Percentiles rank a stretch among this genome's conserved stretches.
Conservation (phyloP, 208 protist genomes). For the Novymonas esmeraldas region DNA sequence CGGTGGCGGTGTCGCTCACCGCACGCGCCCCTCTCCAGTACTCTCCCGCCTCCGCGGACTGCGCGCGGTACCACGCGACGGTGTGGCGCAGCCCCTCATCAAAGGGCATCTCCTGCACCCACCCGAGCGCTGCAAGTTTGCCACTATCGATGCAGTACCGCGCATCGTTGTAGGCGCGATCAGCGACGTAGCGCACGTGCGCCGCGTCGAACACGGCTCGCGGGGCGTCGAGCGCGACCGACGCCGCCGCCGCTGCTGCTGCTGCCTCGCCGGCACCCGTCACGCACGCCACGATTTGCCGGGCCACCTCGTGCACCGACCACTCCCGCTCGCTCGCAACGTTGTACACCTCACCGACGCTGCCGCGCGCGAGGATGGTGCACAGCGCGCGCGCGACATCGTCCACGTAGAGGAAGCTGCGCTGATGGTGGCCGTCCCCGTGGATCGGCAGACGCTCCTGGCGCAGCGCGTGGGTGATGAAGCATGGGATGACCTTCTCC, state of each 20-base stretch:
- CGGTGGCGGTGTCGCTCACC: not conserved
- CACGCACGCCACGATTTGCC: slow-evolving; percentile 31
- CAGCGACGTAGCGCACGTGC: slow-evolving; percentile 41
- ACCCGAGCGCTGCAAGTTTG: slow-evolving; percentile 79
- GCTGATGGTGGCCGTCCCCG: slow-evolving; percentile 44
- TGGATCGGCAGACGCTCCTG: slow-evolving; percentile 66
- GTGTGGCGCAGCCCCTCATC: slow-evolving; percentile 58
- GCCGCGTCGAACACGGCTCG: slow-evolving; percentile 24
- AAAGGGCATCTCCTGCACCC: slow-evolving; percentile 56
- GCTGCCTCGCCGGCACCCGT: slow-evolving; percentile 12
- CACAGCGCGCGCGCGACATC: slow-evolving; percentile 80
- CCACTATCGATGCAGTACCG: slow-evolving; percentile 75
- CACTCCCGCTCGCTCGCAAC: slow-evolving; percentile 67
- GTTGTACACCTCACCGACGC: slow-evolving; percentile 85
- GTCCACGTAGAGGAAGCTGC: slow-evolving; percentile 69
- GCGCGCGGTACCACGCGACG: slow-evolving; percentile 54
- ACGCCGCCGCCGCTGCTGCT: too few species aligned
- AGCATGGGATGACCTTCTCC: slow-evolving; percentile 92
- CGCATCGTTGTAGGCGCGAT: slow-evolving; percentile 90
- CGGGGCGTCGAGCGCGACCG: not conserved
- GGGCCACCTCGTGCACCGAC: slow-evolving; percentile 62
- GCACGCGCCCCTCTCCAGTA: slow-evolving; percentile 21
- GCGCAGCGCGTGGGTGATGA: slow-evolving; percentile 53
- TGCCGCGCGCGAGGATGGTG: slow-evolving; percentile 66
- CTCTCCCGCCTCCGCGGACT: slow-evolving; percentile 14